Evolutionary conservation across 2,329 filamentous ascomycete genomes (phyloP).

Genomic region (Ophiostoma triangulosporum): DNA sequence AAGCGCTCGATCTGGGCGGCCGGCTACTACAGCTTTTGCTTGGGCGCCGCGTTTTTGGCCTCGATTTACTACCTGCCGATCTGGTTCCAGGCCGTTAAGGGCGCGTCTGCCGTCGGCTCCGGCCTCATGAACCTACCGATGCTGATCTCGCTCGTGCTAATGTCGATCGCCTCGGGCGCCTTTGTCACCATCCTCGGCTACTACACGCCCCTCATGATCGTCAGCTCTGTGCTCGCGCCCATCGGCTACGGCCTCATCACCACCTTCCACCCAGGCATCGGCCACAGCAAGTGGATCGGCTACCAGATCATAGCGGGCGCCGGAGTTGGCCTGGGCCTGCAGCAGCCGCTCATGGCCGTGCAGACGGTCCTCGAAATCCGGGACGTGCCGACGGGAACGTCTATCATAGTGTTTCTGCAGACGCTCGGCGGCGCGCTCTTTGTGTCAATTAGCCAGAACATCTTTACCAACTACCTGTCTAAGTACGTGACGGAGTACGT

Average conservation of each 20-base stretch:
- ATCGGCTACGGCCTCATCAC: slow-evolving; percentile 40
- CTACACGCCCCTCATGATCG: slow-evolving; percentile 26
- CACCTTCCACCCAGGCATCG: slow-evolving; percentile 33
- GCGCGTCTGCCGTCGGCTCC: slow-evolving; percentile 20
- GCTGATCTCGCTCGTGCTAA: slow-evolving; percentile 19
- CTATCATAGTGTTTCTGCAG: slow-evolving; percentile 26
- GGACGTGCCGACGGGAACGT: slow-evolving; percentile 28
- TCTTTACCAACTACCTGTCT: slow-evolving; percentile 29
- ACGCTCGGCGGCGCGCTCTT: slow-evolving; percentile 23
- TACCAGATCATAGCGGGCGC: slow-evolving; percentile 27
- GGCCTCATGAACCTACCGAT: slow-evolving; percentile 23
- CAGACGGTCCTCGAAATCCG: slow-evolving; percentile 26
- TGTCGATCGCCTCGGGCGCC: slow-evolving; percentile 18
- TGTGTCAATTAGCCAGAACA: slow-evolving; percentile 27
- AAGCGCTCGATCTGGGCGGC: slow-evolving; percentile 24
- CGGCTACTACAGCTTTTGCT: slow-evolving; percentile 23
- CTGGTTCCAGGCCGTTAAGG: slow-evolving; percentile 25
- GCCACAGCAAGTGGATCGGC: slow-evolving; percentile 32
- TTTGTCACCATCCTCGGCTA: slow-evolving; percentile 24
- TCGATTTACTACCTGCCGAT: slow-evolving; percentile 20
- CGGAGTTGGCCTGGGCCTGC: slow-evolving; percentile 27
- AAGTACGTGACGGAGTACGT: slow-evolving; percentile 16
- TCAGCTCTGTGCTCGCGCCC: slow-evolving; percentile 24
- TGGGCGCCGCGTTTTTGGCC: slow-evolving; percentile 19
- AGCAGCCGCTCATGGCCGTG: slow-evolving; percentile 27